A percentile compares a stretch with the other conserved stretches of the same genome.
Evolutionary conservation across 352 stramenopile species (phyloP).

Genomic region (Blastocystis hominis): DNA sequence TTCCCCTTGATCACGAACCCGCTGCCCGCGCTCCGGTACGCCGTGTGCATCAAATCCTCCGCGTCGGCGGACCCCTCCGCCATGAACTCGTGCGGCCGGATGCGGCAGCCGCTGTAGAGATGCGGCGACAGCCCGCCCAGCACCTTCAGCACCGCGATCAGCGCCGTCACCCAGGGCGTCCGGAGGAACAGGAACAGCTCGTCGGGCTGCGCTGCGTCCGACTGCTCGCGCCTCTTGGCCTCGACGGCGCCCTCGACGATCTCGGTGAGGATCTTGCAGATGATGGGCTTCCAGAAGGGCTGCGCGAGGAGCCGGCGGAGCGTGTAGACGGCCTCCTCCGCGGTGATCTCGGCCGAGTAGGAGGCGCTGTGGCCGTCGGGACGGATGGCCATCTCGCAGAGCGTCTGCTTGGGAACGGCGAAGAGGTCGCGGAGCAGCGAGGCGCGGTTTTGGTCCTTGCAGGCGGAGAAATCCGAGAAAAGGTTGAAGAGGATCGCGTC

Average conservation of each 20-base stretch:
- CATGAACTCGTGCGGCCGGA: slow-evolving; percentile 12
- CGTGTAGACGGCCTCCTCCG: slow-evolving; percentile 39
- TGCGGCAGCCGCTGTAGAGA: slow-evolving; percentile 39
- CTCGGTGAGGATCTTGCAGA: not conserved
- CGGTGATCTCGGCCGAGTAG: not conserved
- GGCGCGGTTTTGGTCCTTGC: not conserved
- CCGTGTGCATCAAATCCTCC: not conserved
- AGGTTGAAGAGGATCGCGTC: not conserved
- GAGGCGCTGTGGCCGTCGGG: not conserved
- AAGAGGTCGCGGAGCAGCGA: not conserved
- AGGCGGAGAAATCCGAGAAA: not conserved
- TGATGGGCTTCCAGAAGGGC: not conserved
- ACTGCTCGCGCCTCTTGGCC: not conserved
- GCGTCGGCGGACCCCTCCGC: not conserved
- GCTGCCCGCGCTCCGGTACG: not conserved
- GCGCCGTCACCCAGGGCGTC: not conserved
- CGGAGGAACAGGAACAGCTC: not conserved
- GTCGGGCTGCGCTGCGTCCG: not conserved
- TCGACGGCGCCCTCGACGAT: not conserved
- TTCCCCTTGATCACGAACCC: slow-evolving; percentile 21
- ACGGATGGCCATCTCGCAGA: slow-evolving; percentile 26
- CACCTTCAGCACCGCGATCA: slow-evolving; percentile 31
- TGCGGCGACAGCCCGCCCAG: slow-evolving; percentile 33
- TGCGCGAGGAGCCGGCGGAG: not conserved
- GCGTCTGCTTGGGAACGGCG: not conserved